phyloP scores from a whole-genome alignment of 345 rosid genomes.

The Salix dunnii region DNA sequence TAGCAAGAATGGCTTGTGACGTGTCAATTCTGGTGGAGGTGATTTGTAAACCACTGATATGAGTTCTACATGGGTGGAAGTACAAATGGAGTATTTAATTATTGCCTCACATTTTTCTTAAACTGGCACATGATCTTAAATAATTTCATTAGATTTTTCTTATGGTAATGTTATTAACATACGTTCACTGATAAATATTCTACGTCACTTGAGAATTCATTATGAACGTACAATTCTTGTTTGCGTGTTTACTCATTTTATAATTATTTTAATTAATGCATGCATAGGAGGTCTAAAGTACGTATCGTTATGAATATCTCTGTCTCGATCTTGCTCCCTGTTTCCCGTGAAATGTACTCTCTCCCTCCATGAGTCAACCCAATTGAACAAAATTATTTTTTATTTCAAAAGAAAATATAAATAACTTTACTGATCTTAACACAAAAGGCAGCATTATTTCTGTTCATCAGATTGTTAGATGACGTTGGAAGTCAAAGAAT shows the following conservation, averaged over 20 bases:
- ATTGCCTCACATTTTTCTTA: no score
- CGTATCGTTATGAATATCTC: conserved; percentile 9
- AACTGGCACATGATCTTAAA: no score
- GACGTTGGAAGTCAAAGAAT: conserved; percentile 31
- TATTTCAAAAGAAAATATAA: neutral
- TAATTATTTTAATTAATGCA: neutral
- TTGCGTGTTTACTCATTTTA: no score
- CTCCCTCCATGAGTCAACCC: neutral
- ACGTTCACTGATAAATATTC: no score
- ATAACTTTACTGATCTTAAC: neutral
- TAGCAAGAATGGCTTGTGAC: conserved; percentile 19
- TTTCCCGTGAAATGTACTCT: neutral
- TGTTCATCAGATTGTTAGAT: conserved; percentile 24
- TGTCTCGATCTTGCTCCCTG: neutral
- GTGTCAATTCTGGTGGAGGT: conserved; percentile 29
- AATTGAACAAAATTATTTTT: neutral
- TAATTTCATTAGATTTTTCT: no score
- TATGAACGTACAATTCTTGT: no score
- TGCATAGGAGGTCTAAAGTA: neutral
- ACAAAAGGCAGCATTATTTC: conserved; percentile 16
- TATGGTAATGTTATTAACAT: no score
- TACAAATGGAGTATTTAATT: no score
- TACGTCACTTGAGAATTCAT: no score
- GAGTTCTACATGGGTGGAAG: no score
- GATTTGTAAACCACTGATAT: no score